Percentiles rank a stretch among this genome's conserved stretches.
Evolutionary conservation across 1,139 yeast species (phyloP).

Genomic region (Magnusiomyces tetraspermus): DNA sequence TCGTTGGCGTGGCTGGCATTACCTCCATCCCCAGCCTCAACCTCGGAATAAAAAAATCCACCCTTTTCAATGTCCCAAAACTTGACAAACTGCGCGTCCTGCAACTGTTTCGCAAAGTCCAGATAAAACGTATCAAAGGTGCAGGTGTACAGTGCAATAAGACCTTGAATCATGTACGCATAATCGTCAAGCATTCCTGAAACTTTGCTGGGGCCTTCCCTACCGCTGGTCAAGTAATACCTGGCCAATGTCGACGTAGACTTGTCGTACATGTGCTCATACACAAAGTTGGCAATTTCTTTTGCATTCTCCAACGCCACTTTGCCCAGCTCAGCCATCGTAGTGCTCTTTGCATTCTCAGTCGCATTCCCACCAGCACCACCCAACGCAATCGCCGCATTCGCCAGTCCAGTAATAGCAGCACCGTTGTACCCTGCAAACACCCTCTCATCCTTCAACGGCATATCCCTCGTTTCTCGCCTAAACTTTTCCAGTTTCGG

Average conservation of each 20-base stretch:
- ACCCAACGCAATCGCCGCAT: slow-evolving; percentile 23
- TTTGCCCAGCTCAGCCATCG: slow-evolving; percentile 9
- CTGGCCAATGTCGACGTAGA: slow-evolving; percentile 19
- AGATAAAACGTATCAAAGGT: slow-evolving; percentile 27
- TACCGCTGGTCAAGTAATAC: slow-evolving; percentile 16
- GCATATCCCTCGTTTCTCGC: slow-evolving; percentile 23
- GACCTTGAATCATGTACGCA: slow-evolving; percentile 31
- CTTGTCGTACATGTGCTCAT: slow-evolving; percentile 21
- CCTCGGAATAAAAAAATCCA: slow-evolving; percentile 24
- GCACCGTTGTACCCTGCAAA: slow-evolving; percentile 34
- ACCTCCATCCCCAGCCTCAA: slow-evolving; percentile 17
- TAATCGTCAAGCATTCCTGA: slow-evolving; percentile 34
- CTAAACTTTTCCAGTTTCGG: slow-evolving; percentile 24
- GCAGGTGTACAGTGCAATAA: slow-evolving; percentile 32
- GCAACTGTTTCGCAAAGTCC: slow-evolving; percentile 29
- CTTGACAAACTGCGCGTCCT: slow-evolving; percentile 26
- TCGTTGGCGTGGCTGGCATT: no score
- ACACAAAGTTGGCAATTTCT: slow-evolving; percentile 25
- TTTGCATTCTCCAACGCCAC: slow-evolving; percentile 25
- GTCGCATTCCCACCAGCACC: slow-evolving; percentile 1
- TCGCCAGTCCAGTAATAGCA: slow-evolving; percentile 32
- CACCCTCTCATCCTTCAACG: slow-evolving; percentile 30
- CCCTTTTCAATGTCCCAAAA: slow-evolving; percentile 32
- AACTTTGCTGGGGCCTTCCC: slow-evolving; percentile 8
- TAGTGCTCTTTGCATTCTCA: background rate